Percentiles rank a stretch among this genome's conserved stretches.
Conservation (phyloP, 225 moss, liverwort and hornwort species). For the Marchantia paleacea region DNA sequence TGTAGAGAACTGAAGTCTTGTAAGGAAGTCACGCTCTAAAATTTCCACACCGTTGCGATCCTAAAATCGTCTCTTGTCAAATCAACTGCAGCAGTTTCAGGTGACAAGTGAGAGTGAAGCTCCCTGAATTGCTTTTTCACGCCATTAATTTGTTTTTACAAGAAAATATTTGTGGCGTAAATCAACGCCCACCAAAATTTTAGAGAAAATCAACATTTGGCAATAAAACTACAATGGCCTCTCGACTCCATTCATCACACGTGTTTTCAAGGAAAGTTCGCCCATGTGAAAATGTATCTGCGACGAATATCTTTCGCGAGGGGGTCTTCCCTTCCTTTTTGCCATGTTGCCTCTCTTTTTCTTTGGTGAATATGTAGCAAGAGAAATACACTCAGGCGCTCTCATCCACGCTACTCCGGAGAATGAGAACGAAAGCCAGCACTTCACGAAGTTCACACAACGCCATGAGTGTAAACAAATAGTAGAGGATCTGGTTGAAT, state of each 20-base stretch:
- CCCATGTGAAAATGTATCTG: too few species aligned
- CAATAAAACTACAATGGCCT: conserved; percentile 1
- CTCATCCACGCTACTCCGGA: too few species aligned
- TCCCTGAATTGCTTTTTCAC: not conserved
- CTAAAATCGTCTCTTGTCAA: not conserved
- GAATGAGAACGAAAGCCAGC: too few species aligned
- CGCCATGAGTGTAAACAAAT: too few species aligned
- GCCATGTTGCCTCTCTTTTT: too few species aligned
- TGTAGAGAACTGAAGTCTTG: not conserved
- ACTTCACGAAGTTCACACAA: too few species aligned
- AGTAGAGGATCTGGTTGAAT: too few species aligned
- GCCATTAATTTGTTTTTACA: not conserved
- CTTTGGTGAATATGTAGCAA: too few species aligned
- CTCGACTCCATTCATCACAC: not conserved
- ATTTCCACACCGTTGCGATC: not conserved
- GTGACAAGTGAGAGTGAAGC: not conserved
- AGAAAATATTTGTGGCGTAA: not conserved
- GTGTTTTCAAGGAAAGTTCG: not conserved
- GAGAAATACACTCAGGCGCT: too few species aligned
- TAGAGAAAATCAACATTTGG: not conserved
- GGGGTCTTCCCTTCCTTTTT: too few species aligned
- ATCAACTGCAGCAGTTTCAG: not conserved
- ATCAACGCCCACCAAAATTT: not conserved
- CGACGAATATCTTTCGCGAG: too few species aligned
- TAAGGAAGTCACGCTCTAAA: not conserved